Conservation (phyloP, 257 asterid genomes). For the Gentiana straminea region DNA sequence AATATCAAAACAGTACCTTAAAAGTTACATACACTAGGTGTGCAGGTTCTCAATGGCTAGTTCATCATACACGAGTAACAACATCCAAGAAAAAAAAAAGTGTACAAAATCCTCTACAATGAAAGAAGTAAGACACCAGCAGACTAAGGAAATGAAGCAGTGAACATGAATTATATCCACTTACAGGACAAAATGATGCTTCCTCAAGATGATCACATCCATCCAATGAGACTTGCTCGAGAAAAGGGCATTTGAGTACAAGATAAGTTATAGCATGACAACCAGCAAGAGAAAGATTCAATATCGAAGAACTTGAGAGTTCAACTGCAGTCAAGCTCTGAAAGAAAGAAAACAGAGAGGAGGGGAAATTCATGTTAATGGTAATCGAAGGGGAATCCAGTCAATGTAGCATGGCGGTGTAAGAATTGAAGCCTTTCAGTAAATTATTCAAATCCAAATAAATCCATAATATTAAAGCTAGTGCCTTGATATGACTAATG, state of each 20-base stretch:
- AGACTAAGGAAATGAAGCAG: background rate
- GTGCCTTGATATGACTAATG: too few species aligned
- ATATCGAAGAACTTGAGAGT: conserved; percentile 60
- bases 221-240: conserved; percentile 78
- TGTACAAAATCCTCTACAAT: background rate
- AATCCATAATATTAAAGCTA: too few species aligned
- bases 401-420: too few species aligned
- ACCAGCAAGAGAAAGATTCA: conserved; percentile 86
- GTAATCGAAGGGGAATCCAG: background rate
- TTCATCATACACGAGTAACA: background rate
- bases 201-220: conserved; percentile 96
- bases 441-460: too few species aligned
- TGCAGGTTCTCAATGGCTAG: background rate
- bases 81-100: background rate
- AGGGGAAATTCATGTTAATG: background rate
- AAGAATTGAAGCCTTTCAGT: too few species aligned
- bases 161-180: conserved; percentile 13
- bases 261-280: conserved; percentile 84
- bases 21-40: background rate
- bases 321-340: conserved; percentile 89
- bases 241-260: conserved; percentile 70
- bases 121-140: background rate
- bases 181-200: conserved; percentile 86
- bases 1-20: too few species aligned
- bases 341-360: conserved; percentile 12